Evolutionary conservation across 768 basidiomycete genomes (phyloP).

Genomic region (Naganishia antarctica): DNA sequence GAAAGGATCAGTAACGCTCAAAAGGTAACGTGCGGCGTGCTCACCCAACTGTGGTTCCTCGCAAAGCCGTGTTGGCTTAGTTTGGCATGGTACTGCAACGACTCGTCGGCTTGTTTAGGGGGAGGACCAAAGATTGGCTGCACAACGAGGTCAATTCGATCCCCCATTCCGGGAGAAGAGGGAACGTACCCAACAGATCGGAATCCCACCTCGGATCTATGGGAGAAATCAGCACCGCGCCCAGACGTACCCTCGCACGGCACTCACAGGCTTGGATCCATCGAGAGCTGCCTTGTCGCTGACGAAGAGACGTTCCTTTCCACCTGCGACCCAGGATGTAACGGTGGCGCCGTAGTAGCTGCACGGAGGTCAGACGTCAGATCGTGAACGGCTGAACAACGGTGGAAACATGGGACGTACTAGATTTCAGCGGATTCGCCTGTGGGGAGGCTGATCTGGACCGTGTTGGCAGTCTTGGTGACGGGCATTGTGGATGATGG

Average conservation of each 20-base stretch:
- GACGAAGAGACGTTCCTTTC: slow-evolving; percentile 70
- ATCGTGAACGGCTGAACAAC: no score
- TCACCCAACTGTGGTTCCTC: slow-evolving; percentile 65
- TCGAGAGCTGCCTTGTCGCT: slow-evolving; percentile 74
- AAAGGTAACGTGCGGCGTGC: not conserved
- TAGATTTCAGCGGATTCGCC: slow-evolving; percentile 27
- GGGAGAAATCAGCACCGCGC: no score
- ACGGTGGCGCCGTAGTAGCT: slow-evolving; percentile 77
- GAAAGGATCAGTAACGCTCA: not conserved
- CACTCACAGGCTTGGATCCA: slow-evolving; percentile 69
- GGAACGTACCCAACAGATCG: slow-evolving; percentile 58
- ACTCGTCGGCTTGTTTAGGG: slow-evolving; percentile 52
- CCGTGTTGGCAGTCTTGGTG: slow-evolving; percentile 18
- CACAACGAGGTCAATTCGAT: slow-evolving; percentile 38
- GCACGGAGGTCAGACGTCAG: not conserved
- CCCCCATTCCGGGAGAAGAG: not conserved
- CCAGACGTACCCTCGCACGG: no score
- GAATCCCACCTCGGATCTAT: slow-evolving; percentile 52
- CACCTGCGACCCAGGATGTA: slow-evolving; percentile 68
- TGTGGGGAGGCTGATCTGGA: slow-evolving; percentile 24
- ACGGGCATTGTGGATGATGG: slow-evolving; percentile 22
- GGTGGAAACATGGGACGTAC: not conserved
- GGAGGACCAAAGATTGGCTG: slow-evolving; percentile 78
- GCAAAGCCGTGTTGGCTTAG: slow-evolving; percentile 90
- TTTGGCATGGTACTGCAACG: slow-evolving; percentile 52